Evolutionary conservation across 495 filamentous ascomycete species (phyloP).

Genomic region (Aspergillus avenaceus): DNA sequence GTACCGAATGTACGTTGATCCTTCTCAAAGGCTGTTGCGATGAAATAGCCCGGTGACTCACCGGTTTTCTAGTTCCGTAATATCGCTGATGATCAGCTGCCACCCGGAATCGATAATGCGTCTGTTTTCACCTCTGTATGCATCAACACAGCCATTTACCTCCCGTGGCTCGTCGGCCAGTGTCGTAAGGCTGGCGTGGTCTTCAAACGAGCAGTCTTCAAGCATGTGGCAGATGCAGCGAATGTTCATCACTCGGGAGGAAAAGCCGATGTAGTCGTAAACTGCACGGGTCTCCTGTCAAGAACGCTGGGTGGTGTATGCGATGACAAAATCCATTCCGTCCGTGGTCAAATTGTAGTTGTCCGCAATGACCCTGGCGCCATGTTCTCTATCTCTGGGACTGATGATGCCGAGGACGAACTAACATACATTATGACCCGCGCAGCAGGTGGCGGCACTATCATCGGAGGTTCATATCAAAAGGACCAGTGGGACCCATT

Average conservation of each 20-base stretch:
- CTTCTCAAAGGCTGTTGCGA: not conserved
- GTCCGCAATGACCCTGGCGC: slow-evolving; percentile 76
- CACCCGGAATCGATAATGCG: slow-evolving; percentile 59
- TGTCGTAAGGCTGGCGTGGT: slow-evolving; percentile 66
- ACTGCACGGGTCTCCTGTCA: slow-evolving; percentile 80
- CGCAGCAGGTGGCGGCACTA: slow-evolving; percentile 72
- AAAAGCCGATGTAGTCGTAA: slow-evolving; percentile 70
- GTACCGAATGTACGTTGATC: slow-evolving; percentile 57
- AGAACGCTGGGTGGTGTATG: slow-evolving; percentile 75
- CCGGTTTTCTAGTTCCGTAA: slow-evolving; percentile 46
- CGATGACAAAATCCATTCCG: slow-evolving; percentile 71
- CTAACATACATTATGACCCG: slow-evolving; percentile 86
- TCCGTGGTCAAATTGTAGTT: slow-evolving; percentile 81
- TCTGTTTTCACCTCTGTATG: slow-evolving; percentile 78
- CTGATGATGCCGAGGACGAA: slow-evolving; percentile 78
- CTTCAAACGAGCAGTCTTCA: slow-evolving; percentile 56
- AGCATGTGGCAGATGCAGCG: slow-evolving; percentile 71
- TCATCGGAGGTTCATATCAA: slow-evolving; percentile 86
- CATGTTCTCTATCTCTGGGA: slow-evolving; percentile 69
- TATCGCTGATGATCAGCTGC: slow-evolving; percentile 52
- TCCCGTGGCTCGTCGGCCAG: slow-evolving; percentile 76
- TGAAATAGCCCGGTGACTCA: not conserved
- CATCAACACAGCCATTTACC: slow-evolving; percentile 86
- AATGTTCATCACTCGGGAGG: slow-evolving; percentile 56
- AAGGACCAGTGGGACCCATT: slow-evolving; percentile 78